Conservation (phyloP, 1,139 yeast genomes). For the Torulaspora pretoriensis region DNA sequence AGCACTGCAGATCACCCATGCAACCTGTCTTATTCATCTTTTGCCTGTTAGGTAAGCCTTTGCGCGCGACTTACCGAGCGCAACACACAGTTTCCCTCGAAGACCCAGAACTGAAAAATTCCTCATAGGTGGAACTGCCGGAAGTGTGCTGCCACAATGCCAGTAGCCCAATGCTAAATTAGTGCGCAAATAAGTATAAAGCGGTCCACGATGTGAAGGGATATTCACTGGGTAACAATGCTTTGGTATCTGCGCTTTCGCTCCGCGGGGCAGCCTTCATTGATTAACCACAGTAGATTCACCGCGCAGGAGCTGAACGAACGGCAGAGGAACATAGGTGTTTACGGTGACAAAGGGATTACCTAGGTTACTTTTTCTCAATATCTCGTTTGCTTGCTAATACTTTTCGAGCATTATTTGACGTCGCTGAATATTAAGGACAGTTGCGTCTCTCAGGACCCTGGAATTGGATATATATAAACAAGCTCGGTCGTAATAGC, state of each 20-base stretch:
- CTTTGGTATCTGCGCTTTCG: neutral
- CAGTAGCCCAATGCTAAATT: neutral
- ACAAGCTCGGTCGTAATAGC: neutral
- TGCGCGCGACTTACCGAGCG: constrained; percentile 4
- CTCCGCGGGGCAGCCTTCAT: neutral
- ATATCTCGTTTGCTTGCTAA: neutral
- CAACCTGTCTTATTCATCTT: neutral
- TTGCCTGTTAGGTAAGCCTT: neutral
- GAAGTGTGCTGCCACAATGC: neutral
- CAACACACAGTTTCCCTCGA: constrained; percentile 1
- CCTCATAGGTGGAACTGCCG: neutral
- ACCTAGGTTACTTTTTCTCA: neutral
- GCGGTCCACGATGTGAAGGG: neutral
- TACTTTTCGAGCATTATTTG: neutral
- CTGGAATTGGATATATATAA: neutral
- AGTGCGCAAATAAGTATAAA: constrained; percentile 1
- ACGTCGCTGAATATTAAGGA: neutral
- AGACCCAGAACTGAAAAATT: neutral
- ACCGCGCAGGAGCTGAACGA: constrained; percentile 3
- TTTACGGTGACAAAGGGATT: neutral
- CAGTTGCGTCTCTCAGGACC: neutral
- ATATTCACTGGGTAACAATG: neutral
- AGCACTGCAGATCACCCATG: constrained; percentile 1
- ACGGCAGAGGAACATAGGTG: constrained; percentile 4
- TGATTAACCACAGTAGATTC: neutral